phyloP scores from a whole-genome alignment of 2,329 filamentous ascomycete genomes.

The Sclerotinia spermophila region DNA sequence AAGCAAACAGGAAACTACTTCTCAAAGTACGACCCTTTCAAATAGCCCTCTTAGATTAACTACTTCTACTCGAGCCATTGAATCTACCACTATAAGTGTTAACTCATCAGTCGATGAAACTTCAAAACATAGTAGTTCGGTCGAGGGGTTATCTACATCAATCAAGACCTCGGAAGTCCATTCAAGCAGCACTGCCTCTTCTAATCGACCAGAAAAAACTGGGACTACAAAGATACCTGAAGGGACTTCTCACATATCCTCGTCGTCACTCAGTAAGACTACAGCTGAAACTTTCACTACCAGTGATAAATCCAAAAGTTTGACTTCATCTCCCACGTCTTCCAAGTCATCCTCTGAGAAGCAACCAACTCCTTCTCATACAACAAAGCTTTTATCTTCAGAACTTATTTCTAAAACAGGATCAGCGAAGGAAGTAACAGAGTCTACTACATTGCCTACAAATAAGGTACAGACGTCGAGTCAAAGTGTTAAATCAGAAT shows the following conservation, averaged over 20 bases:
- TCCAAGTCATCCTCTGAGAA: neutral
- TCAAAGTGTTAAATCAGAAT: neutral
- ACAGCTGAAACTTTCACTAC: neutral
- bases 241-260: neutral
- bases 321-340: neutral
- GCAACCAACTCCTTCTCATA: neutral
- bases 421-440: neutral
- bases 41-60: neutral
- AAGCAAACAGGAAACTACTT: neutral
- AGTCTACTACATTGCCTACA: neutral
- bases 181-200: neutral
- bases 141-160: neutral
- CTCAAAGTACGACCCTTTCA: neutral
- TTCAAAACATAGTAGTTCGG: neutral
- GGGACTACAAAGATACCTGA: neutral
- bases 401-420: neutral
- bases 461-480: neutral
- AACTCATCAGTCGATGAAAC: neutral
- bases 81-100: neutral
- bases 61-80: neutral
- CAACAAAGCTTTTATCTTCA: neutral
- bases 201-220: neutral
- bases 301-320: neutral
- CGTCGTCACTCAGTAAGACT: neutral
- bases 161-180: neutral